These are phyloP conservation scores for Fusarium metavorans DNA, from an alignment of 2,329 filamentous ascomycete genomes.

Conservation along the genomic window DNA sequence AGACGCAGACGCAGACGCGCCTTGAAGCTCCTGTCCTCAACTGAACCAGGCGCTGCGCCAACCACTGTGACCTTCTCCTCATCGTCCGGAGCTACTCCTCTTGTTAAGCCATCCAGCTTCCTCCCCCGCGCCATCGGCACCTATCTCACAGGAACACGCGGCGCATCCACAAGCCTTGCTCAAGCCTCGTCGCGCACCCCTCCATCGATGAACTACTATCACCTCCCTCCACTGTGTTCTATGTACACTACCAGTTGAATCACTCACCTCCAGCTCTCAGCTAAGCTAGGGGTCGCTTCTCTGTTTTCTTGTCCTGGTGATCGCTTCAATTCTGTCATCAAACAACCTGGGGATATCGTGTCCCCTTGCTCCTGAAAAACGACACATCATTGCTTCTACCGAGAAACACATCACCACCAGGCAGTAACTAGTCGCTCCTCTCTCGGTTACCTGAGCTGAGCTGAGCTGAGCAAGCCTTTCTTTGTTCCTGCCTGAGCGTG, in stretches of 20 bases:
- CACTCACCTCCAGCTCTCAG: not conserved
- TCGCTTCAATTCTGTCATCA: constrained; percentile 1
- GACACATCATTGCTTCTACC: not conserved
- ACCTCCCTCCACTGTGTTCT: not conserved
- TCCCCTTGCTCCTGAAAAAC: not conserved
- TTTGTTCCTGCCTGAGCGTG: constrained; percentile 6
- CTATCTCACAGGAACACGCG: constrained; percentile 10
- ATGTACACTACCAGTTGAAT: not conserved
- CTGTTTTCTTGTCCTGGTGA: not conserved
- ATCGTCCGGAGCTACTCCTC: constrained; percentile 4
- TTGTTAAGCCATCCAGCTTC: constrained; percentile 2
- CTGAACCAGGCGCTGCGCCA: not conserved
- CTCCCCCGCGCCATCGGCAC: constrained; percentile 10
- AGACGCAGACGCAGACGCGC: constrained; percentile 1
- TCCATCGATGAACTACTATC: not conserved
- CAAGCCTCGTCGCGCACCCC: constrained; percentile 6
- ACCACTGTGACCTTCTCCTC: not conserved
- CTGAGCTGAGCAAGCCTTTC: not conserved
- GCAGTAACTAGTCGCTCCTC: not conserved
- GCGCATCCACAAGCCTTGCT: constrained; percentile 13
- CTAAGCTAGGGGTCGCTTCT: not conserved
- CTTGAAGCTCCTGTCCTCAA: not conserved
- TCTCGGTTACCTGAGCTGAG: not conserved
- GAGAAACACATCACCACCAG: not conserved
- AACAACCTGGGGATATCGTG: not conserved